Evolutionary conservation across 1,284 basidiomycete species (phyloP).

Genomic region (Heterobasidion irregulare): DNA sequence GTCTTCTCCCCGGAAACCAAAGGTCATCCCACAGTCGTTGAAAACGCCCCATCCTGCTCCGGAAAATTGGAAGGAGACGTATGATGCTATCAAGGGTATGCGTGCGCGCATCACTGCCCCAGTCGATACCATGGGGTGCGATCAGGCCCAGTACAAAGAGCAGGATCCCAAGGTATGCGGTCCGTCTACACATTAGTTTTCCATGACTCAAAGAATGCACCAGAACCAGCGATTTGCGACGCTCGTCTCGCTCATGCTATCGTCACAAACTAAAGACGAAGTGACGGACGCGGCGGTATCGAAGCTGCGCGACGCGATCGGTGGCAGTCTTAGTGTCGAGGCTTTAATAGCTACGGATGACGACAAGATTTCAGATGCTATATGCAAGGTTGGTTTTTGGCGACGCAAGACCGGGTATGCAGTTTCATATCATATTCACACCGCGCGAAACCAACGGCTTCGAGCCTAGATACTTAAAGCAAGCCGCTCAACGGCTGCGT

Average conservation of each 20-base stretch:
- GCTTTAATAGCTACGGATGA: constrained; percentile 62
- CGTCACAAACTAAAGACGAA: constrained; percentile 92
- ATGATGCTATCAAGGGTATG: constrained; percentile 74
- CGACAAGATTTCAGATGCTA: constrained; percentile 59
- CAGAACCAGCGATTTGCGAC: constrained; percentile 79
- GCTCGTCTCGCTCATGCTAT: constrained; percentile 91
- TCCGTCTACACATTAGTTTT: background rate
- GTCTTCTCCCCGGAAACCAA: constrained; percentile 31
- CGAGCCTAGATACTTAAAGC: constrained; percentile 54
- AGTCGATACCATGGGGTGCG: constrained; percentile 90
- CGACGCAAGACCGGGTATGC: constrained; percentile 72
- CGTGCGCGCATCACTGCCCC: constrained; percentile 67
- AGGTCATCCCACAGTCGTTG: constrained; percentile 44
- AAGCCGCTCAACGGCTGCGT: constrained; percentile 58
- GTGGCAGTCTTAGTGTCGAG: constrained; percentile 73
- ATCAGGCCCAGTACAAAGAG: constrained; percentile 55
- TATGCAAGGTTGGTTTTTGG: constrained; percentile 93
- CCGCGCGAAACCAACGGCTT: background rate
- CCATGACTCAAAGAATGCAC: background rate
- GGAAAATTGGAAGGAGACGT: constrained; percentile 65
- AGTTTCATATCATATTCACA: background rate
- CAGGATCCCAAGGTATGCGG: constrained; percentile 54
- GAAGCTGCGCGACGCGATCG: constrained; percentile 67
- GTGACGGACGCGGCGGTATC: constrained; percentile 80
- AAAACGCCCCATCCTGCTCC: constrained; percentile 71